These are phyloP conservation scores for Colletotrichum sp. DNA, from an alignment of 2,329 filamentous ascomycete genomes.

Conservation along the genomic window DNA sequence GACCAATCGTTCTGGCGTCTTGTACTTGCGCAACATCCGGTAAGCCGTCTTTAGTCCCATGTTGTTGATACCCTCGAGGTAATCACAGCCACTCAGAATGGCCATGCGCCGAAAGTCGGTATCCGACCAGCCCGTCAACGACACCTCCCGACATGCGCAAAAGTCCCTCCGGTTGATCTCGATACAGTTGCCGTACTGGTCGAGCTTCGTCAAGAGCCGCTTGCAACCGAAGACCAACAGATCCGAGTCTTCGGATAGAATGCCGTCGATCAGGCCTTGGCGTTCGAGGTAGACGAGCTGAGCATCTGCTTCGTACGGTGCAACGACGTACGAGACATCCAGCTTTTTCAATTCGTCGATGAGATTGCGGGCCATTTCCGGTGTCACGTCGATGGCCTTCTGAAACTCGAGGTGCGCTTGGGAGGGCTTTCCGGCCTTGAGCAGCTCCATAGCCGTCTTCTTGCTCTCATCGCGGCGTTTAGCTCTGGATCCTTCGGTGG, in stretches of 20 bases:
- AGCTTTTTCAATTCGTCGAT: constrained; percentile 90
- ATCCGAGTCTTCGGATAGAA: constrained; percentile 96
- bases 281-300: constrained; percentile 94
- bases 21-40: constrained; percentile 87
- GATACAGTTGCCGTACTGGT: constrained; percentile 90
- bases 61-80: constrained; percentile 82
- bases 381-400: constrained; percentile 94
- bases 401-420: constrained; percentile 88
- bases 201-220: constrained; percentile 88
- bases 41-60: constrained; percentile 95
- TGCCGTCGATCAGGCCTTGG: constrained; percentile 81
- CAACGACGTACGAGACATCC: constrained; percentile 85
- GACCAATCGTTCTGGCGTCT: constrained; percentile 81
- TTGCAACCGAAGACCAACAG: constrained; percentile 94
- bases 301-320: constrained; percentile 97
- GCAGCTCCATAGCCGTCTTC: constrained; percentile 75
- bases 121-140: constrained; percentile 90
- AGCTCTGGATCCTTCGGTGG: constrained; percentile 80
- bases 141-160: constrained; percentile 85
- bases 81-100: constrained; percentile 95
- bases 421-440: constrained; percentile 79
- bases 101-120: constrained; percentile 92
- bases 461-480: constrained; percentile 79
- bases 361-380: constrained; percentile 89
- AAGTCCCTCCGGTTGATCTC: constrained; percentile 92